Evolutionary conservation across 2,329 filamentous ascomycete species (phyloP), one percentile per base, ranked within the genome.

Genomic region (Fusarium pininemorale): DNA sequence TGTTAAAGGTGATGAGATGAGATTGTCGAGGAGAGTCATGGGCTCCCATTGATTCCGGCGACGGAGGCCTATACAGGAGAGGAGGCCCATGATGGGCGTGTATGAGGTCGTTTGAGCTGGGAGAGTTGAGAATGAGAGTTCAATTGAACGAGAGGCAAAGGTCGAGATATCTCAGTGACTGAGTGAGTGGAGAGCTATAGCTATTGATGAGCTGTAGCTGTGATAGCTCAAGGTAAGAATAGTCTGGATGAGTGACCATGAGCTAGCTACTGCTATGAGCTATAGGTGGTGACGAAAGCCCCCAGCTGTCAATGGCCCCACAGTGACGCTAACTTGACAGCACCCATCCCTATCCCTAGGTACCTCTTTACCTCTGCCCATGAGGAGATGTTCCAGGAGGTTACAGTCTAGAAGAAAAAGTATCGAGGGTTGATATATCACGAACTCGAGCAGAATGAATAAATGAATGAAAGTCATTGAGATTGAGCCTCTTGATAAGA

Each of bases 1-100:
- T 69, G 90, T 89, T 14, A 96, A 83, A 10, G 94, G 94, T 14
- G 93, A 94, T 53, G 87, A 83, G 67, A 95, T 83, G 42, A 95
- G 79, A 73, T 90, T 88, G 81, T 93, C 90, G 57, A 92, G 83
- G 37, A 90, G 77, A 50, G 86, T 89, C 45, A 84, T 85, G 15
- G 81, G 83, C 62, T 88, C 85, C 87, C 87, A 89, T 63, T 80
- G 67, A 70, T 81, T 82, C 54, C 80, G 78, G 66, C 87, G 87
- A 67, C 86, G 85, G 48, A 89, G 83, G 80, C 85, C 84, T 66
- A 89, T 78, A 59, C 76, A 79, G 38, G 78, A 76, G 66, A 89
- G 82, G 60, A 88, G 74, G 51, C 83, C 84, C 87, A 88, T 88
- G 51, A 41, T 61, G 51, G 37, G 58, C 35, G 16, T 30, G 35